Percentiles rank a stretch among this genome's conserved stretches.
These are phyloP conservation scores for Malus sieversii DNA, from an alignment of 306 rosid genomes.

Conservation along the genomic window DNA sequence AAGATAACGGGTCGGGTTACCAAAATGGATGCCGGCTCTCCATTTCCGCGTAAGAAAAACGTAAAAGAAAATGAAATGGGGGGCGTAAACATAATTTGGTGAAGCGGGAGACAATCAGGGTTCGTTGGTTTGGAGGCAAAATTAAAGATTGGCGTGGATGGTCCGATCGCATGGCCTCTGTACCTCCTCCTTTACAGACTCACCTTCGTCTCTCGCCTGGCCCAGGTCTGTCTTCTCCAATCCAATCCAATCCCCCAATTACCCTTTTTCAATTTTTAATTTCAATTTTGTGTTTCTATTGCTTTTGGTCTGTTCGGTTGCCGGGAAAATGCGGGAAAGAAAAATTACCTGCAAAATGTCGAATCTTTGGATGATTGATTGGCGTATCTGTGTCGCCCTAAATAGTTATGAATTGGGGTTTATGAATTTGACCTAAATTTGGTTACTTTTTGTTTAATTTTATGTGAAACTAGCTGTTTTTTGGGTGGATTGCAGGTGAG, in stretches of 20 bases:
- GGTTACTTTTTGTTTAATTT: background rate
- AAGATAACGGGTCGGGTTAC: background rate
- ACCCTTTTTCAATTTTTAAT: background rate
- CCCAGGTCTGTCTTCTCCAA: slow-evolving; percentile 34
- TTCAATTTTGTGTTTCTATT: background rate
- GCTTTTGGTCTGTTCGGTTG: slow-evolving; percentile 10
- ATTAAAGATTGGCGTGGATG: slow-evolving; percentile 21
- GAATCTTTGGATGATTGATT: background rate
- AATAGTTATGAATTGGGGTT: background rate
- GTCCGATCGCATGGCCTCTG: slow-evolving; percentile 54
- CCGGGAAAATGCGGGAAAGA: background rate
- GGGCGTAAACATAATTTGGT: background rate
- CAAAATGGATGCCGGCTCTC: background rate
- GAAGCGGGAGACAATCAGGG: background rate
- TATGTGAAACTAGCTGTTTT: background rate
- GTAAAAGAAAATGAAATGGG: background rate
- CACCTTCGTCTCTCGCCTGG: slow-evolving; percentile 39
- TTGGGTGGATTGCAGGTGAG: slow-evolving; percentile 34
- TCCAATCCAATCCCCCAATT: background rate
- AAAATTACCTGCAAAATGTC: background rate
- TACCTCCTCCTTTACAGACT: slow-evolving; percentile 36
- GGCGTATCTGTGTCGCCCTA: background rate
- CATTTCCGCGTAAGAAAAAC: background rate
- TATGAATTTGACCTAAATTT: background rate
- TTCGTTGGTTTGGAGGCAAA: background rate